Base-by-base conservation (phyloP, 2,329 filamentous ascomycete species). In the Acrocalymma vagum region DNA sequence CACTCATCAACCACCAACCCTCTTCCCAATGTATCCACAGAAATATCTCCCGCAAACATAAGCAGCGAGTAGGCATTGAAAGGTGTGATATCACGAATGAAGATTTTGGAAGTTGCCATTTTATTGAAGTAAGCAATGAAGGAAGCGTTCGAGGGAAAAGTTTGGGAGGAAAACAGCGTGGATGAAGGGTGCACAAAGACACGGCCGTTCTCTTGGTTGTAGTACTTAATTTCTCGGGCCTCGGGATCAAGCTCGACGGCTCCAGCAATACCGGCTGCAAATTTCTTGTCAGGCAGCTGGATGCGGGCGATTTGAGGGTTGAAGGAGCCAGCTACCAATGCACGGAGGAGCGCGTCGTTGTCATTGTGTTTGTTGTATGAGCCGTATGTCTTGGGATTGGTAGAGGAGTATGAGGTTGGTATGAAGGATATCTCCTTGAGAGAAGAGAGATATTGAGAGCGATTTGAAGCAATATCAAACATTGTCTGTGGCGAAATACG, bases 241-340 rank as follows among this genome's bases (percentile, higher is more conserved):
- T 97, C 93, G 0, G 93, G 93, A 63, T 99, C 94, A 6, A 96
- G 78, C 66, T 94, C 93, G 1, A 97, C 89, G 0, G 94, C 90
- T 6, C 94, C 94, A 1, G 90, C 89, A 50, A 95, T 83, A 3
- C 89, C 90, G 23, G 86, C 84, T 9, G 89, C 88, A 69, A 95
- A 99, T 70, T 96, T 97, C 76, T 95, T 95, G 72, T 96, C 90
- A 0, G 94, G 94, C 55, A 96, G 90, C 52, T 91, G 87, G 63
- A 99, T 96, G 37, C 92, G 84, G 10, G 91, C 91, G 51, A 96
- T 84, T 70, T 97, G 93, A 0, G 94, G 94, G 26, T 76, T 76
- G 68, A 81, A 78, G 3, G 77, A 70, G 10, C 72, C 77, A 2
- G 78, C 78, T 7, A 77, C 69, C 11, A 79, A 62, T 4, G 75